Evolutionary conservation across 2,329 filamentous ascomycete genomes (phyloP).

Genomic region (Fusarium sambucinum): DNA sequence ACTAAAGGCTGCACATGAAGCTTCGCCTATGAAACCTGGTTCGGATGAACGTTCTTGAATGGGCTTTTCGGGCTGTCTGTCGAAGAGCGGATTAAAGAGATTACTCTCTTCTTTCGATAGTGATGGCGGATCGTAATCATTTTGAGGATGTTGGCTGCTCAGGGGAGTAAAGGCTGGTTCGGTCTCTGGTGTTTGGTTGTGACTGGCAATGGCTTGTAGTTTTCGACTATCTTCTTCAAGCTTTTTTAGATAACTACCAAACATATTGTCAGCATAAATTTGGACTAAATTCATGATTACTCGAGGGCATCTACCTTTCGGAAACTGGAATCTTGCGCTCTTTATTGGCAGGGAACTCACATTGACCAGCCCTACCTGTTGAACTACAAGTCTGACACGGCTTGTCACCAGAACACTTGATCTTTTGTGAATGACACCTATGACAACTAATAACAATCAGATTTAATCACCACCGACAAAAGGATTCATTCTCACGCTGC

Average conservation of each 20-base stretch:
- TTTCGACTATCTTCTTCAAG: conserved; percentile 30
- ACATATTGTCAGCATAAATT: too few relatives aligned
- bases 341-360: conserved; percentile 55
- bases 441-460: conserved; percentile 50
- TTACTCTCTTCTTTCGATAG: conserved; percentile 47
- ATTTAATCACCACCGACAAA: background rate
- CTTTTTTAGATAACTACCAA: conserved; percentile 39
- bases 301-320: conserved; percentile 19
- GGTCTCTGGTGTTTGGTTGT: conserved; percentile 35
- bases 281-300: fast-evolving
- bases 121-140: conserved; percentile 28
- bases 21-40: conserved; percentile 49
- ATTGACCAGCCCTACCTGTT: conserved; percentile 54
- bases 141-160: conserved; percentile 28
- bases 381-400: conserved; percentile 57
- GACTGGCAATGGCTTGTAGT: conserved; percentile 6
- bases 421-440: conserved; percentile 60
- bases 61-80: conserved; percentile 37
- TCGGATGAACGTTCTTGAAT: conserved; percentile 38
- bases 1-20: conserved; percentile 50
- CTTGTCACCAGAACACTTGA: conserved; percentile 59
- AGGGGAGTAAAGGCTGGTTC: conserved; percentile 23
- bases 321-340: conserved; percentile 56
- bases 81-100: conserved; percentile 48
- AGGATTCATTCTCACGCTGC: conserved; percentile 41